A percentile compares a stretch with the other conserved stretches of the same genome.
These are phyloP conservation scores for Lactifluus rugatus DNA, from an alignment of 768 basidiomycete species.

Conservation along the genomic window DNA sequence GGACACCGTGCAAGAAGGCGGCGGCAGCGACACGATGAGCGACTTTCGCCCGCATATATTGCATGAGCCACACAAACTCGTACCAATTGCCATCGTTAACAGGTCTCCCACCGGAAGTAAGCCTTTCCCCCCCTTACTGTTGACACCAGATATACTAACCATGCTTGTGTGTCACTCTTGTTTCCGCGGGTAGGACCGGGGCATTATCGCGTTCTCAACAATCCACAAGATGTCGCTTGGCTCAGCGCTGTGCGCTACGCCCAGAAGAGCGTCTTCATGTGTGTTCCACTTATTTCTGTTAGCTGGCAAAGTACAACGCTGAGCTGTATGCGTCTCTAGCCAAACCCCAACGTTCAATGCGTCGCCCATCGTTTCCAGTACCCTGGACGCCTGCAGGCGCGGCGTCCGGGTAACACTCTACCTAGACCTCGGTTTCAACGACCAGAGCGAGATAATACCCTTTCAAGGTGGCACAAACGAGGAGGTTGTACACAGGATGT, in stretches of 20 bases:
- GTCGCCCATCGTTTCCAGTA: slow-evolving; percentile 45
- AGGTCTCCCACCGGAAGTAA: slow-evolving; percentile 48
- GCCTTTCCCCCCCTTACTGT: slow-evolving; percentile 9
- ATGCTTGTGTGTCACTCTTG: neutral
- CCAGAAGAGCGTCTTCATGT: slow-evolving; percentile 55
- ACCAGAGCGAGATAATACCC: slow-evolving; percentile 45
- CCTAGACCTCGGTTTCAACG: slow-evolving; percentile 48
- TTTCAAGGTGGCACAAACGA: slow-evolving; percentile 66
- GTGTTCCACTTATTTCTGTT: slow-evolving; percentile 14
- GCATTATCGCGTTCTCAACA: slow-evolving; percentile 36
- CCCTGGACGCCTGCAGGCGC: slow-evolving; percentile 49
- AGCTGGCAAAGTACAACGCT: neutral
- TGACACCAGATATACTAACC: neutral
- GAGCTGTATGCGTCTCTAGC: slow-evolving; percentile 22
- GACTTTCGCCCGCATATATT: slow-evolving; percentile 55
- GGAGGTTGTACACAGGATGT: slow-evolving; percentile 53
- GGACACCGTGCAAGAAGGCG: slow-evolving; percentile 12
- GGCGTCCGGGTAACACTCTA: slow-evolving; percentile 53
- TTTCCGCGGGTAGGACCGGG: slow-evolving; percentile 29
- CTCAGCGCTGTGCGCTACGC: slow-evolving; percentile 54
- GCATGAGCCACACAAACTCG: slow-evolving; percentile 44
- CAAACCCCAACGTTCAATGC: slow-evolving; percentile 71
- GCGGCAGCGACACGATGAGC: slow-evolving; percentile 24
- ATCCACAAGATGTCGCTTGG: slow-evolving; percentile 61
- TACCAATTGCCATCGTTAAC: slow-evolving; percentile 60